Evolutionary conservation across 495 filamentous ascomycete genomes (phyloP).

Genomic region (Daldinia decipiens): DNA sequence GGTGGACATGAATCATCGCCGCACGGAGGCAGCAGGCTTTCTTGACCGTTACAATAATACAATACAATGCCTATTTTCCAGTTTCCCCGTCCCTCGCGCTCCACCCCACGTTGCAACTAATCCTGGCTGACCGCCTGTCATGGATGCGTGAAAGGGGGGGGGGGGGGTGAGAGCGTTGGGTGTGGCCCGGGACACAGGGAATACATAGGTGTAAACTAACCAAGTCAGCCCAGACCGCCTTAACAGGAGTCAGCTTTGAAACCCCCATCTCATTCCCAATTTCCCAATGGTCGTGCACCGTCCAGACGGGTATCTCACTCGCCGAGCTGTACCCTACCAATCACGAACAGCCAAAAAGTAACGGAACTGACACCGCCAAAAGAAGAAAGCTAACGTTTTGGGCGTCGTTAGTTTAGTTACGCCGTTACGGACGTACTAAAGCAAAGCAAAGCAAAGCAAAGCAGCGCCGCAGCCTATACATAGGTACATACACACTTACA

Average conservation of each 20-base stretch:
- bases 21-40: conserved; percentile 43
- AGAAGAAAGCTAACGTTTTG: conserved; percentile 19
- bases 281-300: conserved; percentile 5
- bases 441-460: background rate
- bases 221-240: conserved; percentile 47
- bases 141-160: conserved; percentile 39
- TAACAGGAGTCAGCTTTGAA: conserved; percentile 41
- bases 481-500: background rate
- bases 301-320: conserved; percentile 25
- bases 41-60: conserved; percentile 36
- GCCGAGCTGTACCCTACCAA: conserved; percentile 35
- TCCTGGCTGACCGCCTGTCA: conserved; percentile 52
- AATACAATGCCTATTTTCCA: conserved; percentile 43
- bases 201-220: conserved; percentile 34
- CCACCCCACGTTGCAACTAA: conserved; percentile 48
- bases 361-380: conserved; percentile 38
- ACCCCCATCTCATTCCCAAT: conserved; percentile 31
- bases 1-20: conserved; percentile 46
- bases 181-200: conserved; percentile 38
- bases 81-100: conserved; percentile 31
- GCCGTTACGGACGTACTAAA: conserved; percentile 24
- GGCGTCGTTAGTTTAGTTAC: background rate
- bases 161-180: conserved; percentile 13
- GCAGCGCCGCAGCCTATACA: conserved; percentile 4
- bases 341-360: conserved; percentile 26